Percentiles rank a stretch among this genome's conserved stretches.
Conservation (phyloP, 805 yeast species). For the Saturnispora besseyi region DNA sequence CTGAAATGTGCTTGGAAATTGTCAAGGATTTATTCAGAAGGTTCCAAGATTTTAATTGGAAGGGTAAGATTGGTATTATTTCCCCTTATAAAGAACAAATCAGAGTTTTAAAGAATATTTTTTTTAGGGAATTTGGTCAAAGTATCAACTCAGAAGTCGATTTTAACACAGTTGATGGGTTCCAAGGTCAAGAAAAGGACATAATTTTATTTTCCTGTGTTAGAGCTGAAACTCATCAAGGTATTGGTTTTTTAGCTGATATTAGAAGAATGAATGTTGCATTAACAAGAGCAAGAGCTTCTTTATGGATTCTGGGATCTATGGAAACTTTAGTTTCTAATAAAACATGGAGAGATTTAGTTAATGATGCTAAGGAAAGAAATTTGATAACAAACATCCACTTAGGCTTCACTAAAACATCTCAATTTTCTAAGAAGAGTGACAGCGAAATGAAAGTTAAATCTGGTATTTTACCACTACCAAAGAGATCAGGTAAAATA, state of each 20-base stretch:
- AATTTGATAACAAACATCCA: constrained; percentile 18
- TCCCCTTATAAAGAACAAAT: constrained; percentile 94
- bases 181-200: constrained; percentile 97
- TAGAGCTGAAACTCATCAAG: constrained; percentile 60
- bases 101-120: constrained; percentile 44
- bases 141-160: constrained; percentile 59
- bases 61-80: constrained; percentile 77
- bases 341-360: constrained; percentile 63
- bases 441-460: not conserved
- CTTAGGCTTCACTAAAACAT: constrained; percentile 21
- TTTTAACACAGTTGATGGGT: constrained; percentile 94
- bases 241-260: constrained; percentile 87
- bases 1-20: constrained; percentile 61
- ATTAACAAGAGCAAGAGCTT: constrained; percentile 82
- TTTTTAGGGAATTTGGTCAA: constrained; percentile 53
- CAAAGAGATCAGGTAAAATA: constrained; percentile 1
- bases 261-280: constrained; percentile 96
- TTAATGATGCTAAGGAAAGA: constrained; percentile 55
- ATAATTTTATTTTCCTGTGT: constrained; percentile 92
- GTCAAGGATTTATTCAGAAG: constrained; percentile 42
- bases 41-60: constrained; percentile 45
- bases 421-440: not conserved
- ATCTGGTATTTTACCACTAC: constrained; percentile 7
- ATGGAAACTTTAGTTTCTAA: constrained; percentile 54
- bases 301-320: constrained; percentile 89